A percentile compares a stretch with the other conserved stretches of the same genome.
phyloP scores from a whole-genome alignment of 163 green algal genomes.

The Volvox carteri region DNA sequence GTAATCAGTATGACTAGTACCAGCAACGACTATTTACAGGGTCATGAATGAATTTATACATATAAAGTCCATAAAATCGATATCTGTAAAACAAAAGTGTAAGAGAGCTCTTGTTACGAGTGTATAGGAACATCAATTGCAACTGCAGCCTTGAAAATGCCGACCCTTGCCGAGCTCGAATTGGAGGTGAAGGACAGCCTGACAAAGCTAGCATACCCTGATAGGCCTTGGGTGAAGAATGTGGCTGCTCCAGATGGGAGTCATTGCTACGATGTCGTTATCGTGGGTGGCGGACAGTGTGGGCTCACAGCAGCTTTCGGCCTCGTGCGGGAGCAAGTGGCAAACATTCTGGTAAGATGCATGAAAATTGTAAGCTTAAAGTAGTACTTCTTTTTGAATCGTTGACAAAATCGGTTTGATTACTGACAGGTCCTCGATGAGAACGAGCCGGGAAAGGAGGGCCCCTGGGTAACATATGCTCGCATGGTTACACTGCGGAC shows the following conservation, averaged over 20 bases:
- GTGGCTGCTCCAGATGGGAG: neutral
- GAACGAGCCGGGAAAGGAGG: constrained; percentile 63
- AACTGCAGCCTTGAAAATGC: no score
- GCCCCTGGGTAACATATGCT: constrained; percentile 68
- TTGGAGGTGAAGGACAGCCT: constrained; percentile 2
- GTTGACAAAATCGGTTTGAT: neutral
- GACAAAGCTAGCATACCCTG: constrained; percentile 13
- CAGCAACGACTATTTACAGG: no score
- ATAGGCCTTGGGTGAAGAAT: constrained; percentile 5
- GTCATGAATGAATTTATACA: no score
- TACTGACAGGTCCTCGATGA: constrained; percentile 60
- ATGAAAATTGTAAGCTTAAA: constrained; percentile 4
- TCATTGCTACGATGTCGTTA: constrained; percentile 36
- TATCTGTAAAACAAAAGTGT: no score
- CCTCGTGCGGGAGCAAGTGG: constrained; percentile 57
- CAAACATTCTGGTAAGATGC: constrained; percentile 57
- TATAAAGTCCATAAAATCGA: no score
- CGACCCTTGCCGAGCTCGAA: constrained; percentile 20
- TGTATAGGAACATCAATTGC: no score
- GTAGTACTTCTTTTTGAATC: no score
- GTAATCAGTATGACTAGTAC: no score
- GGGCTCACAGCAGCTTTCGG: constrained; percentile 65
- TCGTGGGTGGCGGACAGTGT: constrained; percentile 60
- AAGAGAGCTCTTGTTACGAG: no score
- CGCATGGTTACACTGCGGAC: constrained; percentile 69